A percentile compares a stretch with the other conserved stretches of the same genome.
phyloP scores from a whole-genome alignment of 2,329 filamentous ascomycete genomes.

The Aspergillus tamarii region DNA sequence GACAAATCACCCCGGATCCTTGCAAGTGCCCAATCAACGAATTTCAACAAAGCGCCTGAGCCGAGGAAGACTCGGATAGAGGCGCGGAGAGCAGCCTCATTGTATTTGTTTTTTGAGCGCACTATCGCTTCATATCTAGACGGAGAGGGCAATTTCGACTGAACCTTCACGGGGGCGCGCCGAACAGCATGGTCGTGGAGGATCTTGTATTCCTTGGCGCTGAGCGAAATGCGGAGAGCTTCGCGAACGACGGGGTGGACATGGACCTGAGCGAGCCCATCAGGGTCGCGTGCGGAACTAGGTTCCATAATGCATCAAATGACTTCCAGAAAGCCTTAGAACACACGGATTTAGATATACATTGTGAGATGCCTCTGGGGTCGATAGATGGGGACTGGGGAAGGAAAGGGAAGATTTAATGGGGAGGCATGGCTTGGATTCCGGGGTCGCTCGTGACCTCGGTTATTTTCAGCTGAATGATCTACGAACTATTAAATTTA shows the following conservation, averaged over 20 bases:
- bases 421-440: background rate
- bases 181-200: constrained; percentile 83
- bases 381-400: constrained; percentile 1
- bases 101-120: constrained; percentile 64
- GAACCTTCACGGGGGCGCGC: constrained; percentile 62
- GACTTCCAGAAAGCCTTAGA: background rate
- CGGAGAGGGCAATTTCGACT: constrained; percentile 57
- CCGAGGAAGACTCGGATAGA: constrained; percentile 71
- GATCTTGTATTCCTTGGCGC: constrained; percentile 81
- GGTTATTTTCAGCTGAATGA: constrained; percentile 16
- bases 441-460: constrained; percentile 25
- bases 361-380: background rate
- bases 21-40: constrained; percentile 56
- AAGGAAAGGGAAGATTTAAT: background rate
- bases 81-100: constrained; percentile 70
- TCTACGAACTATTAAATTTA: background rate
- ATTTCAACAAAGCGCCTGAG: constrained; percentile 66
- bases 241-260: constrained; percentile 78
- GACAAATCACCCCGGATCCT: constrained; percentile 28
- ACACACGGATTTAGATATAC: constrained; percentile 6
- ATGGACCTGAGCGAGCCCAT: constrained; percentile 59
- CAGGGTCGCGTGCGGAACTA: constrained; percentile 20
- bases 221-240: constrained; percentile 79
- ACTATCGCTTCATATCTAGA: constrained; percentile 56
- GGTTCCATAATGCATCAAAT: constrained; percentile 28